phyloP scores from a whole-genome alignment of 108 stramenopile genomes.

The Chaetoceros tenuissimus region DNA sequence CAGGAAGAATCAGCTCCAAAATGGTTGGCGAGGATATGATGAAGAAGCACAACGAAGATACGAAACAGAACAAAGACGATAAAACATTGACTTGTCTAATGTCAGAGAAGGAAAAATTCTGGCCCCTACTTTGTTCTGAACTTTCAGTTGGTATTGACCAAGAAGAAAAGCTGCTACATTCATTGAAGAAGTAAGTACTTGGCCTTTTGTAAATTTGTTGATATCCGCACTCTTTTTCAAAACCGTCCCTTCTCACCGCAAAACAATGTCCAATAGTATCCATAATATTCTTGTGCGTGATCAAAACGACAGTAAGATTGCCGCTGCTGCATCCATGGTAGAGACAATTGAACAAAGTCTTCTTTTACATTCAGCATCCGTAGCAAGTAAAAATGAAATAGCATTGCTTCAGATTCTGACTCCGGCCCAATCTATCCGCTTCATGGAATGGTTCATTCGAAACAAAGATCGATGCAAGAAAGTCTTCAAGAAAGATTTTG shows the following conservation, averaged over 20 bases:
- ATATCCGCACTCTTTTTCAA: neutral
- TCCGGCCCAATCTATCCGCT: conserved; percentile 44
- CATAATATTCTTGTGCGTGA: neutral
- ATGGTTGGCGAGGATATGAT: conserved; percentile 74
- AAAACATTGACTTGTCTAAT: conserved; percentile 7
- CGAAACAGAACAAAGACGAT: conserved; percentile 9
- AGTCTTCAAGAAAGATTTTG: conserved; percentile 7
- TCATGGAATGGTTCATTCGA: conserved; percentile 43
- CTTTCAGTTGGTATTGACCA: conserved; percentile 78
- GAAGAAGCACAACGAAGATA: conserved; percentile 27
- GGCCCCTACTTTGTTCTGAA: conserved; percentile 79
- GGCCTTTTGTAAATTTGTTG: neutral
- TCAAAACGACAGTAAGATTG: conserved; percentile 20
- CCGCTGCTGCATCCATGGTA: conserved; percentile 40
- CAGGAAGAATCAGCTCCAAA: conserved; percentile 69
- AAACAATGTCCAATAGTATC: neutral
- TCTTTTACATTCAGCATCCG: conserved; percentile 40
- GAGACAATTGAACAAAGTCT: conserved; percentile 45
- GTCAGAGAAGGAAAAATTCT: conserved; percentile 45
- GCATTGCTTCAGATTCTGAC: conserved; percentile 50
- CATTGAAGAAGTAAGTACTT: conserved; percentile 32
- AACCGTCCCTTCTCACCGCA: neutral
- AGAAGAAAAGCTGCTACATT: conserved; percentile 61
- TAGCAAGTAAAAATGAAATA: conserved; percentile 32
- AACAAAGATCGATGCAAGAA: conserved; percentile 35